phyloP scores from a whole-genome alignment of 2,329 filamentous ascomycete genomes.

The Neonectria faginata region DNA sequence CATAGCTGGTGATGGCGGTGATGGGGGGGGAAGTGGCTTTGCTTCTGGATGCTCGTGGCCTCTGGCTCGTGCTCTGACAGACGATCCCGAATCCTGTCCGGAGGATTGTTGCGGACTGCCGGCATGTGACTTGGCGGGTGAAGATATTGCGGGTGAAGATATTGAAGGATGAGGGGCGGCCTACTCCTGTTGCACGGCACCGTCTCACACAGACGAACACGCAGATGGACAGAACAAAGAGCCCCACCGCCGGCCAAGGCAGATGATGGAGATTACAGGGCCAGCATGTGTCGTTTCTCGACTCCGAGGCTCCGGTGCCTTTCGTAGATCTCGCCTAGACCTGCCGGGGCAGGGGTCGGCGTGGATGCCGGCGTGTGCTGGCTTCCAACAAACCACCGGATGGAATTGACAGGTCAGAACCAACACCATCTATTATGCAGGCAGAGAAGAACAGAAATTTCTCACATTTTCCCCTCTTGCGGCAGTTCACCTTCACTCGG shows the following conservation, averaged over 20 bases:
- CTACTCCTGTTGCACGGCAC: slow-evolving; percentile 19
- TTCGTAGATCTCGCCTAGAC: slow-evolving; percentile 20
- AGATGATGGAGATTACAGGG: slow-evolving; percentile 45
- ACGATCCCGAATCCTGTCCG: slow-evolving; percentile 1
- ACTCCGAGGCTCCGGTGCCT: slow-evolving; percentile 7
- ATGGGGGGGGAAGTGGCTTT: not conserved
- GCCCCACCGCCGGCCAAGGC: slow-evolving; percentile 11
- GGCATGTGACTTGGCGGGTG: not conserved
- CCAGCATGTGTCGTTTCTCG: slow-evolving; percentile 20
- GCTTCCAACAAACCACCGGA: not conserved
- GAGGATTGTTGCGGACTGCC: slow-evolving; percentile 8
- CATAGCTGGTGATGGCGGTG: not conserved
- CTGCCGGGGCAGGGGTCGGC: slow-evolving; percentile 4
- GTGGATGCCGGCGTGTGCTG: not conserved
- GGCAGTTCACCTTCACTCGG: not conserved
- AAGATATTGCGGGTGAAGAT: slow-evolving; percentile 15
- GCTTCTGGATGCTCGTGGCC: slow-evolving; percentile 4
- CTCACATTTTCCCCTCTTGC: not conserved
- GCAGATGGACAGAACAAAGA: slow-evolving; percentile 20
- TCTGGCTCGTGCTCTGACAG: not conserved
- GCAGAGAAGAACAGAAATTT: not conserved
- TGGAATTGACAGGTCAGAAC: not conserved
- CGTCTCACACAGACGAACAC: slow-evolving; percentile 29
- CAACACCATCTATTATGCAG: not conserved
- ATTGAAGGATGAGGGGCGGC: slow-evolving; percentile 14